Base-by-base conservation (phyloP, 2,329 filamentous ascomycete species). In the Apiospora malaysiana region DNA sequence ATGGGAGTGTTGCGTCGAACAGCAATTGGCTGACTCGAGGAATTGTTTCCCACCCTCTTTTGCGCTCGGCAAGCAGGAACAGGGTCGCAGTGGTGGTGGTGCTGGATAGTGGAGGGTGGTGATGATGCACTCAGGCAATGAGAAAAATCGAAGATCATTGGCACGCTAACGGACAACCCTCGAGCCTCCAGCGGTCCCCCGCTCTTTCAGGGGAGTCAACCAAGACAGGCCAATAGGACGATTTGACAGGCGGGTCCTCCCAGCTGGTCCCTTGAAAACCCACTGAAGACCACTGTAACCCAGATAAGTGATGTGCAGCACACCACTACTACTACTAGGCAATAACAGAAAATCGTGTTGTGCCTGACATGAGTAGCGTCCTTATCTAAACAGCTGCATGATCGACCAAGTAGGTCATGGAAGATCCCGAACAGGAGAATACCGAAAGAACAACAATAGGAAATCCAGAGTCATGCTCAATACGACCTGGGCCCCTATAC, bases 331-430 rank as follows among this genome's bases (percentile, higher is more conserved):
- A 10, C 10, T 40, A 10, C 18, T 18, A n/a, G 4, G 0, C 23
- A 27, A 23, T 32, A 32, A 32, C 4, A 47, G n/a, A 1, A 4
- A 21, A 59, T 32, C 16, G 27, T 59, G 51, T 59, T 32, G 51
- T 37, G 51, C 51, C 51, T 59, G 51, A 32, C 51, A 56, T 56
- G 51, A 56, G 25, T 59, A 59, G 51, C 51, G 42, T 45, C n/a
- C n/a, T n/a, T n/a, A 42, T 42, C 40, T 42, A 42, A 42, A 42
- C 40, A 45, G 51, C 25, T 59, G 51, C 51, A 59, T 59, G 51
- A 37, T 25, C 23, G 47, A n/a, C 23, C 10, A 23, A 56, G n/a
- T n/a, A 37, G 5, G 18, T 21, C 27, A 10, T 37, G 27, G 27
- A 59, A 16, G n/a, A 21, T 32, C 27, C 27, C 37, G 42, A 21